Percentiles rank a stretch among this genome's conserved stretches.
phyloP scores from a whole-genome alignment of 495 filamentous ascomycete genomes.

The Xylaria curta region DNA sequence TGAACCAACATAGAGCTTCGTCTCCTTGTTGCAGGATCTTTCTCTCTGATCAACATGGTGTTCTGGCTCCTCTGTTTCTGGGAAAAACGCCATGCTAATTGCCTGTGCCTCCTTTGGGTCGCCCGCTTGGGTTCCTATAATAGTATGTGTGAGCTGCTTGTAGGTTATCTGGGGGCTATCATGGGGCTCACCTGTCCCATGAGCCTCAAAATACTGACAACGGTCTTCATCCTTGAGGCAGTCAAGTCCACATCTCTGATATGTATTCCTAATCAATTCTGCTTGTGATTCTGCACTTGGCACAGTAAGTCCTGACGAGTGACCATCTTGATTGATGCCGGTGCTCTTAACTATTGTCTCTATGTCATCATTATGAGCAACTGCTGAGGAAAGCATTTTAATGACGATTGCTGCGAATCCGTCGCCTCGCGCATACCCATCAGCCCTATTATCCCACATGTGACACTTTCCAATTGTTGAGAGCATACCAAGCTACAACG shows the following conservation, averaged over 20 bases:
- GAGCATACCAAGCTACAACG: conserved; percentile 38
- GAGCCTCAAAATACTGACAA: conserved; percentile 54
- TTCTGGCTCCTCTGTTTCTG: no score
- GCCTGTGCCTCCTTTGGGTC: conserved; percentile 54
- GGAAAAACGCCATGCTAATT: background rate
- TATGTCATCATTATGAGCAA: no score
- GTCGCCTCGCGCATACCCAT: conserved; percentile 70
- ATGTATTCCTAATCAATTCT: conserved; percentile 53
- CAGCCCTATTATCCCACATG: conserved; percentile 55
- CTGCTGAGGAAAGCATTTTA: no score
- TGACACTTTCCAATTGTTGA: conserved; percentile 43
- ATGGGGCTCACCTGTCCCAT: conserved; percentile 34
- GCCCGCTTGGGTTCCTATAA: conserved; percentile 41
- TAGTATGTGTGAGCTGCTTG: no score
- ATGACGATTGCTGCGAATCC: no score
- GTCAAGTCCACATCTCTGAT: conserved; percentile 52
- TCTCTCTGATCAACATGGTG: no score
- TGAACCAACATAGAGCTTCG: conserved; percentile 59
- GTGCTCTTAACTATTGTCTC: conserved; percentile 62
- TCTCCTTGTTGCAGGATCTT: no score
- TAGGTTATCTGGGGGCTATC: no score
- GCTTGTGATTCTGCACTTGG: conserved; percentile 60
- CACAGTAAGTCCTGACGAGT: conserved; percentile 47
- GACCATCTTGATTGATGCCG: conserved; percentile 62
- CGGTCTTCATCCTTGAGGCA: conserved; percentile 32